Evolutionary conservation across 2,329 filamentous ascomycete genomes (phyloP).

Genomic region (Teratosphaeria nubilosa): DNA sequence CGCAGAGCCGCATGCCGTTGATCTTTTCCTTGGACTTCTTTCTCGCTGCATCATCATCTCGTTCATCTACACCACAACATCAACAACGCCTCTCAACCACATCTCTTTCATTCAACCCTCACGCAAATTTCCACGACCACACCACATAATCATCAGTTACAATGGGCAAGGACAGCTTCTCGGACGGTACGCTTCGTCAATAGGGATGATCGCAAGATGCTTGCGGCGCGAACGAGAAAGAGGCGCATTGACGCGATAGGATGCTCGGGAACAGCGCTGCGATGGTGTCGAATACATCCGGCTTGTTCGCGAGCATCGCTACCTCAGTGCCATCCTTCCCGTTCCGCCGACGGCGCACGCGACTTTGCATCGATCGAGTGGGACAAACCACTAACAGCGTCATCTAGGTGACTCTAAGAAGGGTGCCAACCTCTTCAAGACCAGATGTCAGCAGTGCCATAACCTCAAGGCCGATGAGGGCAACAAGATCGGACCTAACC

Average conservation of each 20-base stretch:
- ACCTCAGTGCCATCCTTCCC: neutral
- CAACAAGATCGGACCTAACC: slow-evolving; percentile 97
- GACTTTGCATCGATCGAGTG: neutral
- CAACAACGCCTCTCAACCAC: neutral
- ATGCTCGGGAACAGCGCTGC: neutral
- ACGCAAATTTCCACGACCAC: neutral
- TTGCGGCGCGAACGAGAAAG: neutral
- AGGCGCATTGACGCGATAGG: neutral
- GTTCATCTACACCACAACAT: neutral
- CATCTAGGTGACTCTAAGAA: slow-evolving; percentile 77
- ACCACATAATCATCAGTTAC: slow-evolving; percentile 8
- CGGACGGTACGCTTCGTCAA: slow-evolving; percentile 22
- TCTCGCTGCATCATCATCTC: neutral
- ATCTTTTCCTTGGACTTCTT: neutral
- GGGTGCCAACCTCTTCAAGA: slow-evolving; percentile 99
- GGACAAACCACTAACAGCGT: neutral
- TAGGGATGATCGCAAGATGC: neutral
- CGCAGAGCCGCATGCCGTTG: neutral
- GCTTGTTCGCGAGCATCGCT: neutral
- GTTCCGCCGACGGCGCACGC: neutral
- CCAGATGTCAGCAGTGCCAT: slow-evolving; percentile 97
- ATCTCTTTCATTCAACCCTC: neutral
- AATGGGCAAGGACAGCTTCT: slow-evolving; percentile 31
- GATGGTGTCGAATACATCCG: neutral
- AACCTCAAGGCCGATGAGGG: slow-evolving; percentile 79